Conservation (phyloP, 2,329 filamentous ascomycete genomes). For the Exophiala spinifera region DNA sequence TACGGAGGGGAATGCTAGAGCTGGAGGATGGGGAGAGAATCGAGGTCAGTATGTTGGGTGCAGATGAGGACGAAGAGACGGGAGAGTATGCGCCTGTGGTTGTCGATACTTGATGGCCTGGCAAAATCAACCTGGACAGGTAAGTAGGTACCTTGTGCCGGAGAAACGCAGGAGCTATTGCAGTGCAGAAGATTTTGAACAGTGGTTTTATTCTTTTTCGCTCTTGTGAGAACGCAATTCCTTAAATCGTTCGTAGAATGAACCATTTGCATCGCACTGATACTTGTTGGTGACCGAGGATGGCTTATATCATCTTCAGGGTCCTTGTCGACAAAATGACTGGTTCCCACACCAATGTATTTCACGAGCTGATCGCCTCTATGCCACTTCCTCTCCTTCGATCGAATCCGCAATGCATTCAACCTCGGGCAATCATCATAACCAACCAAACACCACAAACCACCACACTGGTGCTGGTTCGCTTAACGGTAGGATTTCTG, state of each 20-base stretch:
- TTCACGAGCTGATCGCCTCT: no score
- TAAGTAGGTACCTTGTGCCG: background rate
- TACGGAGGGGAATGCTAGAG: slow-evolving; percentile 57
- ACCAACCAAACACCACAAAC: background rate
- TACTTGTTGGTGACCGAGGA: background rate
- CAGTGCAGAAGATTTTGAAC: background rate
- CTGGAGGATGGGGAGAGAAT: slow-evolving; percentile 63
- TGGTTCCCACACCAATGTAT: no score
- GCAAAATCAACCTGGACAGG: background rate
- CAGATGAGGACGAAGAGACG: slow-evolving; percentile 60
- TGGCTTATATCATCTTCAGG: background rate
- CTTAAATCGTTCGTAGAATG: background rate
- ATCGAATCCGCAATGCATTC: no score
- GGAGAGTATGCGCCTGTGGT: slow-evolving; percentile 63
- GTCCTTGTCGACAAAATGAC: no score
- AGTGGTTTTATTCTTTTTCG: background rate
- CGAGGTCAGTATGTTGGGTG: slow-evolving; percentile 54
- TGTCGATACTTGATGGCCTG: slow-evolving; percentile 45
- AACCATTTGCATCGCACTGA: background rate
- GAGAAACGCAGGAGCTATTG: no score
- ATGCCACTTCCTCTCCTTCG: no score
- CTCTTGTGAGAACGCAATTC: background rate
- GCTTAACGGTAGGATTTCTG: slow-evolving; percentile 99
- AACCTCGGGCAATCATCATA: no score
- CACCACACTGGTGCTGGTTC: background rate